Base-by-base conservation (phyloP, 805 yeast genomes). In the Metschnikowia henanensis region DNA sequence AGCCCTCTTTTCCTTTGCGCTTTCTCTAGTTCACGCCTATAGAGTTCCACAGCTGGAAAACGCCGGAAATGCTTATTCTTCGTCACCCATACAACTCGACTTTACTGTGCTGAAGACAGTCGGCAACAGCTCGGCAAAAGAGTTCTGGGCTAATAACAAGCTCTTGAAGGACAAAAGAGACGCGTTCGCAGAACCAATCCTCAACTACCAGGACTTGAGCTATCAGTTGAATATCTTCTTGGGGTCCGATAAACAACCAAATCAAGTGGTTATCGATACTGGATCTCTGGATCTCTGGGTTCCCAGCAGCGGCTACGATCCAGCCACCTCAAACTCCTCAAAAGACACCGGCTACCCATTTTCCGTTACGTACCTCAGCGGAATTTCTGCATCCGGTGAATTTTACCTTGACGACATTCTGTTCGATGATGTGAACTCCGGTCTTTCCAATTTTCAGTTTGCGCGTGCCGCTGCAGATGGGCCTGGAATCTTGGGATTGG, bases 201-300 rank as follows among this genome's bases (percentile, higher is more conserved):
- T 38, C 16, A 41, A 50, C 40, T 20, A 20, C 12, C 20, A 37
- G 18, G 49, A 50, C 25, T 40, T 47, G 13, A 29, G 38, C 23
- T 50, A 50, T 42, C 35, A 34, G 29, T 18, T 50, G 10, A 36
- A 47, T 17, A 13, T 46, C 10, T 31, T 10, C 17, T 17, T 46
- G 21, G 74, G 74, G 6, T 59, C 66, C 12, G 49, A 60, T 31
- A 37, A 50, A 33, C 62, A 66, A 21, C 30, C 49, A 20, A 60
- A 56, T 10, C 56, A 58, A 8, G 70, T 68, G 2, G 56, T 66
- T 46, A 59, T 70, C 10, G 74, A 69, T 47, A 70, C 75, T 17
- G 75, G 74, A 5, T 67, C 73, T 3, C 62, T 72, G 8, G 75
- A 70, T 47, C 59, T 70, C 43, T 70, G 75, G 75, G 60, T 69